Base-by-base conservation (phyloP, 2,329 filamentous ascomycete species). In the Trichoderma sp. region DNA sequence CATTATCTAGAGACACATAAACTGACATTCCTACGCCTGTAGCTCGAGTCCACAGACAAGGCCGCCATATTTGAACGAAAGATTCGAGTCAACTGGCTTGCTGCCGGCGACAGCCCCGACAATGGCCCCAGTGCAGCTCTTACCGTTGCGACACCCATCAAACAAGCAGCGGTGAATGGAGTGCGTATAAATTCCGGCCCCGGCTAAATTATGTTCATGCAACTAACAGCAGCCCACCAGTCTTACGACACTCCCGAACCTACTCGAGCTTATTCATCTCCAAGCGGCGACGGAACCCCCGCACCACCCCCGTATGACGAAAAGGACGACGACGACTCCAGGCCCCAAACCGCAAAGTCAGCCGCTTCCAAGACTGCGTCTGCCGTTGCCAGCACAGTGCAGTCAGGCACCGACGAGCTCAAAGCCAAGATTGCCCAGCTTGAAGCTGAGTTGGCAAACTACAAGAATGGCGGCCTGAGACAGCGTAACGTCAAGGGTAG, bases 51-150 rank as follows among this genome's bases (percentile, higher is more conserved):
- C 83, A 96, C 84, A 11, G 86, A 92, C 69, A 98, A 96, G 82
- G 84, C 86, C 16, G 85, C 87, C 26, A 90, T 99, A 70, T 89
- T 94, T 76, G 96, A 99, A 84, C 93, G 91, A 84, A 99, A 98
- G 86, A 99, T 99, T 74, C 90, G 95, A 58, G 96, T 99, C 72
- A 86, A 86, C 74, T 99, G 95, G 85, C 85, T 97, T 52, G 81
- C 91, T 59, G 84, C 90, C 11, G 86, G 88, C 60, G 86, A 86
- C 68, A 73, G 77, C 18, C 69, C 73, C 11, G 75, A 79, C 49
- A 64, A 76, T 37, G 70, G 69, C 43, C 34, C 74, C 46, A 74
- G 71, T 52, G 68, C 71, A 16, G 34, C 64, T 30, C 73, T 72
- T 43, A 68, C 76, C 14, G 52, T 70, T 11, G 66, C 75, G 69